Evolutionary conservation across 768 basidiomycete species (phyloP).

Genomic region (Collybia nuda): DNA sequence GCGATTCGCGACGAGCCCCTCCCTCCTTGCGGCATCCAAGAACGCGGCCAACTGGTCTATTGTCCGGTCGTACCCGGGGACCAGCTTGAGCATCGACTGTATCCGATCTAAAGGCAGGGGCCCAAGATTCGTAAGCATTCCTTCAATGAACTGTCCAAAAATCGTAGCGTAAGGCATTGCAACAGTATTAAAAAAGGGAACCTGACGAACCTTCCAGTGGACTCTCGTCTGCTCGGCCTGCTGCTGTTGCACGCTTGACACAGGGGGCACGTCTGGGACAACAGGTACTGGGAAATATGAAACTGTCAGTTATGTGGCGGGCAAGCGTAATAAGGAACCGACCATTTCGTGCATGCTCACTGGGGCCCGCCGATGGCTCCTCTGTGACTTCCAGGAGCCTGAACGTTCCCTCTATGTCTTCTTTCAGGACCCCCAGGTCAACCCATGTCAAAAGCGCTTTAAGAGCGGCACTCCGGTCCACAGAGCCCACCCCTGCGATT

Average conservation of each 20-base stretch:
- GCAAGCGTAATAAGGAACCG: neutral
- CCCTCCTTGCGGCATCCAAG: constrained; percentile 77
- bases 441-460: constrained; percentile 85
- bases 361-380: constrained; percentile 31
- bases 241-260: constrained; percentile 65
- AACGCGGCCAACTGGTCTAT: constrained; percentile 77
- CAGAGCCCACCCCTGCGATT: constrained; percentile 56
- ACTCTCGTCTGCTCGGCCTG: constrained; percentile 85
- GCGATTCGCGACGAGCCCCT: constrained; percentile 69
- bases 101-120: constrained; percentile 77
- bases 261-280: constrained; percentile 42
- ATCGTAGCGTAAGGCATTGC: constrained; percentile 1
- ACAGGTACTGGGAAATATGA: constrained; percentile 18
- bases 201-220: constrained; percentile 74
- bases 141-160: constrained; percentile 72
- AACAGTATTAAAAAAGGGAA: neutral
- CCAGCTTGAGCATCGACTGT: constrained; percentile 84
- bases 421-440: constrained; percentile 77
- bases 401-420: constrained; percentile 60
- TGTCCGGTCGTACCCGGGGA: constrained; percentile 78
- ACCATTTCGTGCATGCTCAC: constrained; percentile 9
- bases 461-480: constrained; percentile 63
- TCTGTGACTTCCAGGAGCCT: constrained; percentile 63
- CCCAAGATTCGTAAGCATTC: constrained; percentile 88
- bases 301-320: neutral